Conservation (phyloP, 75 land plant species). For the Chamaecyparis obtusa region DNA sequence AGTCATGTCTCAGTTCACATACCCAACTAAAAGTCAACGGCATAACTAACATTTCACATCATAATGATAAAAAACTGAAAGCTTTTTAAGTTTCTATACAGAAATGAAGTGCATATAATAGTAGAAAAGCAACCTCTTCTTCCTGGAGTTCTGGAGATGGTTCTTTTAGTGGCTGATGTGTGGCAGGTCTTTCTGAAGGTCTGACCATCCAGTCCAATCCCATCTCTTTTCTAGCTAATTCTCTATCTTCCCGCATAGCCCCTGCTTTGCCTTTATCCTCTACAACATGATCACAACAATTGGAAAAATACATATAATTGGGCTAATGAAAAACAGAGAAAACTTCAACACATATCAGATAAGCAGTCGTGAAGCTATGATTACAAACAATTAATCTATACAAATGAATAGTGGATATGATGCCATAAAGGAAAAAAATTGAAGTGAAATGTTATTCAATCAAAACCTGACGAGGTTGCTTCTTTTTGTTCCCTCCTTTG, state of each 20-base stretch:
- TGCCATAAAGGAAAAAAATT: background rate
- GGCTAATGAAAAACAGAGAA: background rate
- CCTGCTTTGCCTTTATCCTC: background rate
- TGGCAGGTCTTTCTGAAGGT: slow-evolving; percentile 34
- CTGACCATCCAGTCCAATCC: slow-evolving; percentile 93
- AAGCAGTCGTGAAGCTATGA: background rate
- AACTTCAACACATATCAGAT: background rate
- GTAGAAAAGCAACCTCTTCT: slow-evolving; percentile 16
- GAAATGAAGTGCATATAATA: background rate
- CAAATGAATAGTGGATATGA: background rate
- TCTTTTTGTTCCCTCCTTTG: background rate
- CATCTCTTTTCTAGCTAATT: slow-evolving; percentile 57
- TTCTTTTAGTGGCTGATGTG: slow-evolving; percentile 5
- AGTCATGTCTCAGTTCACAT: background rate
- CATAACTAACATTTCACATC: background rate
- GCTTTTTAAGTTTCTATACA: background rate
- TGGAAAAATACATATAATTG: slow-evolving; percentile 3
- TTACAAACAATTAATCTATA: background rate
- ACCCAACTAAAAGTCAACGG: background rate
- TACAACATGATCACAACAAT: slow-evolving; percentile 13
- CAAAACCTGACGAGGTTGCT: slow-evolving; percentile 4
- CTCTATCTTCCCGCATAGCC: slow-evolving; percentile 15
- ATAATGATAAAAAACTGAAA: background rate
- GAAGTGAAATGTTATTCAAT: background rate
- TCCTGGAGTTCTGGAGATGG: slow-evolving; percentile 19